Conservation (phyloP, 768 basidiomycete genomes). For the Rubroboletus satanas region DNA sequence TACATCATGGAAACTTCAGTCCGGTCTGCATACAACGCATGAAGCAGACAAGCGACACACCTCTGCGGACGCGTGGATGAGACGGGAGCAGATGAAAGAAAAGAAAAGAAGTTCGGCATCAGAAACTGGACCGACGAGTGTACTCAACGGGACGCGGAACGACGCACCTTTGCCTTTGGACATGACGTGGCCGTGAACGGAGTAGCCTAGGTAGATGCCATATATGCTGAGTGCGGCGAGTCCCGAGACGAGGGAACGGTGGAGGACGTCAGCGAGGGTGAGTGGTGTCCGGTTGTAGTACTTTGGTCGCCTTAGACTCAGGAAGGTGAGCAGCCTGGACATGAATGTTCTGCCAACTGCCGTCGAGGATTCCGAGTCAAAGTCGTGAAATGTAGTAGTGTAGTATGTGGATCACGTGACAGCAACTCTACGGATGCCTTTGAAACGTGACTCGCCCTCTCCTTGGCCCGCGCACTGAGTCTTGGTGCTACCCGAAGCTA, state of each 20-base stretch:
- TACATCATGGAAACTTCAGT: neutral
- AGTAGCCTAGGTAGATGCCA: conserved; percentile 31
- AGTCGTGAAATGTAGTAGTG: neutral
- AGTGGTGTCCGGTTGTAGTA: conserved; percentile 22
- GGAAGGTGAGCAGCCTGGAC: conserved; percentile 25
- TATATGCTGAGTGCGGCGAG: conserved; percentile 28
- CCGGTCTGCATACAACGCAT: neutral
- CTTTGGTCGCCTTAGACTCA: conserved; percentile 24
- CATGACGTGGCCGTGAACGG: conserved; percentile 31
- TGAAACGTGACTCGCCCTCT: too few species aligned
- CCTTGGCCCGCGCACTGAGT: too few species aligned
- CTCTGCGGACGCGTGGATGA: conserved; percentile 8
- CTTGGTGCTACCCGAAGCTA: too few species aligned
- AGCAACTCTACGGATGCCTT: neutral
- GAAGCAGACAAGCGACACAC: conserved; percentile 9
- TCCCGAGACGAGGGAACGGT: conserved; percentile 30
- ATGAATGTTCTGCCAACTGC: conserved; percentile 6
- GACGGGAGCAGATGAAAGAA: neutral
- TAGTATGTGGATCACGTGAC: conserved; percentile 4
- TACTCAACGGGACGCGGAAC: neutral
- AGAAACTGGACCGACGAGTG: neutral
- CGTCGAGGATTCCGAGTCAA: neutral
- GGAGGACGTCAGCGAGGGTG: conserved; percentile 28
- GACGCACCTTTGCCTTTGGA: conserved; percentile 30
- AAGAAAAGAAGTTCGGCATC: neutral